Evolutionary conservation across 495 filamentous ascomycete genomes (phyloP).

Genomic region (Poronia punctata): DNA sequence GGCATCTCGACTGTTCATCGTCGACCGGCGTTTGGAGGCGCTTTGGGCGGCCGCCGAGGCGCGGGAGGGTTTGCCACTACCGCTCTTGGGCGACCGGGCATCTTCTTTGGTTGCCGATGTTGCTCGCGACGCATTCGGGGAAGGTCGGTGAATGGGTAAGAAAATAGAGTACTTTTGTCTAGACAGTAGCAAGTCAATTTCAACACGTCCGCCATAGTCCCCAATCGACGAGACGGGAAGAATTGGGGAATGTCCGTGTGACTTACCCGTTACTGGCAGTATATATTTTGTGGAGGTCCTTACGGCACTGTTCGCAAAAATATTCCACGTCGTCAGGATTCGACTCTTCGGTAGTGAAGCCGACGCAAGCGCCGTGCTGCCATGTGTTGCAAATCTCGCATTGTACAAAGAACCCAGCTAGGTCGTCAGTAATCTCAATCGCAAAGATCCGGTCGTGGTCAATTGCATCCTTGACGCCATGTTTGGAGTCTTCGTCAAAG

Average conservation of each 20-base stretch:
- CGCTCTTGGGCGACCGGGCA: conserved; percentile 42
- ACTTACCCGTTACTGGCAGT: conserved; percentile 81
- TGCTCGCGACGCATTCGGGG: conserved; percentile 44
- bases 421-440: conserved; percentile 71
- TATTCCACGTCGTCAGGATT: conserved; percentile 80
- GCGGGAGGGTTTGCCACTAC: conserved; percentile 39
- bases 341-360: conserved; percentile 85
- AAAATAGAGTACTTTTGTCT: conserved; percentile 53
- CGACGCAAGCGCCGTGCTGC: conserved; percentile 98
- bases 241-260: background rate
- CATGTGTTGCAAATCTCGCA: conserved; percentile 97
- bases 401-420: conserved; percentile 93
- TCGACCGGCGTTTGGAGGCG: conserved; percentile 78
- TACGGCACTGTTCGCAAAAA: conserved; percentile 90
- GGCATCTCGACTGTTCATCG: conserved; percentile 95
- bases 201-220: no score
- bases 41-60: conserved; percentile 36
- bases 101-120: conserved; percentile 53
- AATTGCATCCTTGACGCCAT: conserved; percentile 39
- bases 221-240: no score
- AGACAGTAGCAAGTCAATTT: conserved; percentile 29
- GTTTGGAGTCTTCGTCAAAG: conserved; percentile 53
- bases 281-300: conserved; percentile 79
- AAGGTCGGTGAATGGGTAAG: conserved; percentile 43
- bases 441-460: conserved; percentile 51